phyloP scores from a whole-genome alignment of 2,329 filamentous ascomycete genomes.

The Stagonosporopsis tanaceti region DNA sequence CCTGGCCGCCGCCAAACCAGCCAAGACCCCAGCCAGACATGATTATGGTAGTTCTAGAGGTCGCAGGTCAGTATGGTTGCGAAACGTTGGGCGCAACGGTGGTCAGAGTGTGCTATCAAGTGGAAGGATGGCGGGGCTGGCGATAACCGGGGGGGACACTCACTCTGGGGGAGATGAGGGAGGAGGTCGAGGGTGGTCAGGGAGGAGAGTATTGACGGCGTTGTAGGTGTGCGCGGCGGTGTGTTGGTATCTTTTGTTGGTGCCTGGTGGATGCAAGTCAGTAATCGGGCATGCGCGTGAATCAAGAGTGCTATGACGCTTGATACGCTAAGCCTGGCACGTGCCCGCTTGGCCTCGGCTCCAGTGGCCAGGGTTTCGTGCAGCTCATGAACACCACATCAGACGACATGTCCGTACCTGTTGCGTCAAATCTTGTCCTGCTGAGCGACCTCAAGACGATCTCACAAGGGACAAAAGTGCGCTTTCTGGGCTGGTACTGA shows the following conservation, averaged over 20 bases:
- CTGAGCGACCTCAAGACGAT: conserved; percentile 57
- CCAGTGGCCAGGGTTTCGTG: conserved; percentile 12
- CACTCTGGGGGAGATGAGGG: conserved; percentile 19
- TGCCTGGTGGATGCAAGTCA: conserved; percentile 25
- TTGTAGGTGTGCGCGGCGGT: conserved; percentile 17
- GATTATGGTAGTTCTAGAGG: conserved; percentile 14
- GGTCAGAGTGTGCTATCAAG: conserved; percentile 22
- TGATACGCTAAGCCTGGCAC: conserved; percentile 19
- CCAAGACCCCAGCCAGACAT: conserved; percentile 61
- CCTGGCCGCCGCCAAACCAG: conserved; percentile 89
- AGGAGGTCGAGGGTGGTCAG: conserved; percentile 1
- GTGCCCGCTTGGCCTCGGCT: conserved; percentile 21
- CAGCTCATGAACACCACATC: conserved; percentile 9
- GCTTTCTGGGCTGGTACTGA: conserved; percentile 89
- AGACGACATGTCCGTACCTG: conserved; percentile 56
- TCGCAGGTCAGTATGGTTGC: conserved; percentile 5
- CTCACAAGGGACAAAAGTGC: conserved; percentile 75
- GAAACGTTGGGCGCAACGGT: neutral
- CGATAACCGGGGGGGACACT: conserved; percentile 15
- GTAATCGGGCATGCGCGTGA: conserved; percentile 20
- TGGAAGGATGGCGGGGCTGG: conserved; percentile 29
- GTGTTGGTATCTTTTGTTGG: conserved; percentile 21
- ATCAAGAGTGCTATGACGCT: conserved; percentile 23
- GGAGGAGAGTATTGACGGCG: conserved; percentile 1
- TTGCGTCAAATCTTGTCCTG: conserved; percentile 63